phyloP scores from a whole-genome alignment of 1,139 yeast genomes.

The Kodamaea fungicola region DNA sequence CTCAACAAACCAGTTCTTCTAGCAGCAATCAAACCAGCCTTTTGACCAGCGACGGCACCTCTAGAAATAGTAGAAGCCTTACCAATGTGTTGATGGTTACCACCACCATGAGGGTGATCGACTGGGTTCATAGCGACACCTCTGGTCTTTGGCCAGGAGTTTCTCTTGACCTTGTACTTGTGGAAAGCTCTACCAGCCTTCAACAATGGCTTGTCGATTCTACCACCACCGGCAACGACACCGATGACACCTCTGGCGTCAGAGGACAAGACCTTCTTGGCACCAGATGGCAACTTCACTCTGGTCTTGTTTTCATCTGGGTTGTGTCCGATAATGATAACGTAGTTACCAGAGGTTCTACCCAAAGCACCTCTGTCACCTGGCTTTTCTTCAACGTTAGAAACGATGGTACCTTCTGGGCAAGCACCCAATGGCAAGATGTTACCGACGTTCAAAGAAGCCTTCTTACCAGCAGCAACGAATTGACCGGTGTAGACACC shows the following conservation, averaged over 20 bases:
- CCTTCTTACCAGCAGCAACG: constrained; percentile 98
- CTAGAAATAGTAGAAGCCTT: constrained; percentile 99
- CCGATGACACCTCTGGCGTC: constrained; percentile 99
- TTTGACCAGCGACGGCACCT: constrained; percentile 99
- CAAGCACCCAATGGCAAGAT: constrained; percentile 93
- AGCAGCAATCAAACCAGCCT: constrained; percentile 99
- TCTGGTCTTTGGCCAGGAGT: constrained; percentile 99
- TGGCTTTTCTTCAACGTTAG: constrained; percentile 95
- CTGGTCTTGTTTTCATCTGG: constrained; percentile 97
- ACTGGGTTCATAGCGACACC: constrained; percentile 98
- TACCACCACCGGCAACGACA: constrained; percentile 99
- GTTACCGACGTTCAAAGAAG: constrained; percentile 96
- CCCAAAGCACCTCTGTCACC: constrained; percentile 99
- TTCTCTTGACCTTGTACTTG: constrained; percentile 98
- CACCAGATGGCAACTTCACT: constrained; percentile 98
- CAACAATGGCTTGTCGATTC: constrained; percentile 98
- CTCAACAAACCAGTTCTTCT: constrained; percentile 99
- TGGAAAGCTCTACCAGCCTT: constrained; percentile 99
- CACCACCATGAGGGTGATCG: constrained; percentile 99
- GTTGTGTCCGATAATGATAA: constrained; percentile 98
- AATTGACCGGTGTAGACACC: constrained; percentile 99
- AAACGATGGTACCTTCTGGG: constrained; percentile 99
- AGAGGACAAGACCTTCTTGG: constrained; percentile 93
- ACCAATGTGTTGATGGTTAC: constrained; percentile 99
- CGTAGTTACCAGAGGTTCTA: constrained; percentile 99